Base-by-base conservation (phyloP, 73 alveolate species). In the Loxodes magnus region DNA sequence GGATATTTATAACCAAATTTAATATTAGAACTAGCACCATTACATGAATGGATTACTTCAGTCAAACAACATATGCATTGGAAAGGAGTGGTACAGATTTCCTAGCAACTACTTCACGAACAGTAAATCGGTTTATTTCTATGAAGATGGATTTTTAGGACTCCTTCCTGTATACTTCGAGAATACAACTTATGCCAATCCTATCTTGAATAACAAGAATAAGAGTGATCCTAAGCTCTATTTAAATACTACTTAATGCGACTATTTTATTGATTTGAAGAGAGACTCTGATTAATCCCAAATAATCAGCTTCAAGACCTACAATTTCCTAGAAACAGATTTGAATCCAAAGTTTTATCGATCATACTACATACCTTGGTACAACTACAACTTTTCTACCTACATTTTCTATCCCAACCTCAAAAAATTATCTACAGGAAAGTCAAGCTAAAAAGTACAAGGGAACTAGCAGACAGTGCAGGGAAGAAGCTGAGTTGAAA, bases 11-110 rank as follows among this genome's bases (percentile, higher is more conserved):
- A 31, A 10, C 10, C 10, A 10, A 31, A 31, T 9, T 9, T 31
- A 31, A 10, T 10, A 31, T 9, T 31, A 31, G n/a, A 10, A 10
- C 9, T 31, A 31, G 41, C 10, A 10, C n/a, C n/a, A 10, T 31
- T 31, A 10, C 41, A 31, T 31, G 41, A 31, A 10, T 9, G 41
- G 41, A 31, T 31, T 10, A 9, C 41, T 31, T 5, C 17, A 16
- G n/a, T 10, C 67, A 26, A 63, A 35, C 27, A 17, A 24, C 7
- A 38, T 51, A 2, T 51, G 65, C 28, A 21, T 51, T 26, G 65
- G 65, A 6, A 0, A 63, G 9, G 65, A 51, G n/a, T 51, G 65
- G 65, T 41, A 51, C 2, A n/a, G 35, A 25, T 51, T 35, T 51
- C 38, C 65, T 7, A 34, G 64, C 1, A 10, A n/a, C 28, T 51